Conservation (phyloP, 192 early-diverging fungal species). For the Tieghemiomyces parasiticus region DNA sequence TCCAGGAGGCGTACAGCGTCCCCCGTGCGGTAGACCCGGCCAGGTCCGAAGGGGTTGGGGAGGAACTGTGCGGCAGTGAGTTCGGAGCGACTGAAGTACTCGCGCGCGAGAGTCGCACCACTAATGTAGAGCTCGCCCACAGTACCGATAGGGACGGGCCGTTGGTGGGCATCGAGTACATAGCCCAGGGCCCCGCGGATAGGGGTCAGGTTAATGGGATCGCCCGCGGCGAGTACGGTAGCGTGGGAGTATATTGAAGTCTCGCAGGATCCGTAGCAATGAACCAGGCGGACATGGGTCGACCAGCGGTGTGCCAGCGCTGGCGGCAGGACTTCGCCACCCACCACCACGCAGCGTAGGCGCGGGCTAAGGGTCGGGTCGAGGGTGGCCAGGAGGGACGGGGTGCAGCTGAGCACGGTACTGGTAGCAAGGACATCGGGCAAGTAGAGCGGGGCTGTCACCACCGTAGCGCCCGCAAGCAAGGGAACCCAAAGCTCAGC, state of each 20-base stretch:
- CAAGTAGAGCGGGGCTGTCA: not conserved
- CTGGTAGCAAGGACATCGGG: not conserved
- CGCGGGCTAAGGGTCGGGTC: not conserved
- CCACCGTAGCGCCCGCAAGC: not conserved
- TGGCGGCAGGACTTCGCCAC: not conserved
- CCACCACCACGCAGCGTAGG: not conserved
- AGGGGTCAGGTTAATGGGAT: constrained; percentile 14
- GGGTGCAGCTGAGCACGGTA: not conserved
- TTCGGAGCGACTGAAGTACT: constrained; percentile 21
- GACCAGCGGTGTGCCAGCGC: not conserved
- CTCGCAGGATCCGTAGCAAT: constrained; percentile 8
- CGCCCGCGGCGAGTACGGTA: not conserved
- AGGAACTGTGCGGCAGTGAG: constrained; percentile 19
- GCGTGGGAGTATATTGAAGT: not conserved
- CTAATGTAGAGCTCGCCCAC: constrained; percentile 23
- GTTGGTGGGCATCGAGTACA: constrained; percentile 13
- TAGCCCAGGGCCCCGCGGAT: constrained; percentile 13
- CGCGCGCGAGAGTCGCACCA: constrained; percentile 17
- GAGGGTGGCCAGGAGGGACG: not conserved
- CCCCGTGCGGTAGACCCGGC: constrained; percentile 20
- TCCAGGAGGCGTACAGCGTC: constrained; percentile 17
- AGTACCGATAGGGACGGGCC: constrained; percentile 18
- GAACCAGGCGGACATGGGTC: not conserved
- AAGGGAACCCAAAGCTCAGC: constrained; percentile 3
- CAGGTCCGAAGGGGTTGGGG: constrained; percentile 19